Evolutionary conservation across 352 stramenopile species (phyloP), one percentile per base, ranked within the genome.

Genomic region (Globisporangium lucens): DNA sequence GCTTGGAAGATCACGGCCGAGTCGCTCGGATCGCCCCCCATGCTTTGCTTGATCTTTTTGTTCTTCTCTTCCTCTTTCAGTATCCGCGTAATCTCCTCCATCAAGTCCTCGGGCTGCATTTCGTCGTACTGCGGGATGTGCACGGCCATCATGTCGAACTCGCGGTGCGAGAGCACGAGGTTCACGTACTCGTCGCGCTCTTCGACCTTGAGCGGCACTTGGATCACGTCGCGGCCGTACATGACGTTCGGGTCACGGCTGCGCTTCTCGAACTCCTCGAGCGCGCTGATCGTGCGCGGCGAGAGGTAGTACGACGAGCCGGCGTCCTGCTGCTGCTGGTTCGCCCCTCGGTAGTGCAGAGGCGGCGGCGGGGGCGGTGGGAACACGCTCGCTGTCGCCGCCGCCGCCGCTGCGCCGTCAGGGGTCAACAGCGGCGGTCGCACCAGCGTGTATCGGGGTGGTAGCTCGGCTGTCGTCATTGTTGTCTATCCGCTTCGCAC

Each of bases 71-170:
- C 69, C 9, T 89, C 72, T 49, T 86, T 85, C 3, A 91, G 61
- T 13, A 83, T 66, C 36, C 76, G 73, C 55, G 78, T 80, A 58
- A 91, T 91, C 55, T 83, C 73, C 17, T 85, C 78, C 29, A 91
- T 59, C 8, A 93, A 65, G 53, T 79, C 78, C 13, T 73, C 67
- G 5, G 83, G 81, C n/a, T 71, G 70, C 51, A 91, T 74, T 35
- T 85, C 73, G 58, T 91, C 80, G 66, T 89, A 93, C 56, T 90
- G 79, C 33, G 80, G 73, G 56, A 93, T 71, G 51, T 91, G 81
- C 49, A 91, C 77, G 0, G 80, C 83, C 83, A 93, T 93, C 29
- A 74, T 73, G 68, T 93, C 81, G 61, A 93, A 90, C 67, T 93
- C 85, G 38, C 85, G 80, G 63, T 90, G 81, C 56, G 85, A 93